phyloP scores from a whole-genome alignment of 2,329 filamentous ascomycete genomes.

The Lachnellula occidentalis region DNA sequence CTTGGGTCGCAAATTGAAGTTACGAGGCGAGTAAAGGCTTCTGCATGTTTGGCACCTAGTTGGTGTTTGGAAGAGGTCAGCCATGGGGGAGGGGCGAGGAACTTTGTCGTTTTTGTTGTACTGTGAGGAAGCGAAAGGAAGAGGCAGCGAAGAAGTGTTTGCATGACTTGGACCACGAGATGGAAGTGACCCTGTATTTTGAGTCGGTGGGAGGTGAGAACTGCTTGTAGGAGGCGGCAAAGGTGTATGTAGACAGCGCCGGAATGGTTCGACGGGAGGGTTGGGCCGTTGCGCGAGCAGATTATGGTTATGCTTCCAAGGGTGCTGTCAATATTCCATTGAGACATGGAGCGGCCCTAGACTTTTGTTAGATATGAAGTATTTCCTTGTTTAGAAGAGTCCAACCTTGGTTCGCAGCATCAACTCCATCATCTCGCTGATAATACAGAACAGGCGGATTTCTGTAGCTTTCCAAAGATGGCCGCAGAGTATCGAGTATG shows the following conservation, averaged over 20 bases:
- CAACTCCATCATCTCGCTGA: slow-evolving; percentile 28
- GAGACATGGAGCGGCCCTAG: slow-evolving; percentile 26
- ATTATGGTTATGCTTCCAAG: slow-evolving; percentile 29
- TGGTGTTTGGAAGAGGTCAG: slow-evolving; percentile 27
- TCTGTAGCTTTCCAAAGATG: slow-evolving; percentile 20
- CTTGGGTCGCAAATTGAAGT: slow-evolving; percentile 56
- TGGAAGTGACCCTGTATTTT: slow-evolving; percentile 59
- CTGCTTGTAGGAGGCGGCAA: slow-evolving; percentile 48
- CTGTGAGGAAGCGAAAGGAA: slow-evolving; percentile 36
- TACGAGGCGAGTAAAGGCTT: slow-evolving; percentile 48
- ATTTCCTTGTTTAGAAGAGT: not conserved
- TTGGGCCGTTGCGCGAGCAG: slow-evolving; percentile 25
- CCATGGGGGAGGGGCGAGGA: slow-evolving; percentile 31
- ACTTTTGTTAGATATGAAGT: slow-evolving; percentile 1
- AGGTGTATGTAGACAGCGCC: slow-evolving; percentile 28
- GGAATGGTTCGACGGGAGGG: slow-evolving; percentile 15
- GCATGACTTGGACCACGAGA: slow-evolving; percentile 48
- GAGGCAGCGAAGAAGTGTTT: slow-evolving; percentile 50
- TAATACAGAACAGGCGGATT: slow-evolving; percentile 27
- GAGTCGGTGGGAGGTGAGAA: slow-evolving; percentile 55
- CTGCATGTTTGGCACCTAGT: slow-evolving; percentile 40
- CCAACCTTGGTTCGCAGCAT: slow-evolving; percentile 30
- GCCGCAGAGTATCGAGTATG: slow-evolving; percentile 23
- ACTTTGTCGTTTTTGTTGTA: slow-evolving; percentile 20
- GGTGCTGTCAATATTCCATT: slow-evolving; percentile 32